These are phyloP conservation scores for Talaromyces stipitatus DNA, from an alignment of 495 filamentous ascomycete species.

Conservation along the genomic window DNA sequence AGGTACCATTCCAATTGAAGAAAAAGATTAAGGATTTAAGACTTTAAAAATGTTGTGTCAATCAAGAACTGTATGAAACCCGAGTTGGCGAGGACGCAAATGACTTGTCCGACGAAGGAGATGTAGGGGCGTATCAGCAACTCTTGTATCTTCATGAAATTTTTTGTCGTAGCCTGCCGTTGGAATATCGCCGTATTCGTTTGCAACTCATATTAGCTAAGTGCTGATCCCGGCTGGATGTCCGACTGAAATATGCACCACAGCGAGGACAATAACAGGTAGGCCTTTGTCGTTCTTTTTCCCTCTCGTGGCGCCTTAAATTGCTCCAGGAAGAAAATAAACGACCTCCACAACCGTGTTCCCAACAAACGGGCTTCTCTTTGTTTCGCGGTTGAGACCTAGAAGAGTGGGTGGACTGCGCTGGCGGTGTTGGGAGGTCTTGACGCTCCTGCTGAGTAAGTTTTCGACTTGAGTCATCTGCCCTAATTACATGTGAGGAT, in stretches of 20 bases:
- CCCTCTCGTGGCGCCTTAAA: background rate
- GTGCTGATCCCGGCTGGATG: background rate
- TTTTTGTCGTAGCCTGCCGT: background rate
- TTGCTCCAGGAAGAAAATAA: background rate
- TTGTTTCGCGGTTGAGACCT: background rate
- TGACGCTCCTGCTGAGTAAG: background rate
- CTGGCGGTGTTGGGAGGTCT: background rate
- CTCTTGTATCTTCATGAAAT: background rate
- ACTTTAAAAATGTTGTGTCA: too few species aligned
- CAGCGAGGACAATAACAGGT: background rate
- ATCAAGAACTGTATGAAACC: too few species aligned
- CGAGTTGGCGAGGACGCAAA: too few species aligned
- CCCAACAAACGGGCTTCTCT: background rate
- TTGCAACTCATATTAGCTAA: background rate
- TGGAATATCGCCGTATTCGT: background rate
- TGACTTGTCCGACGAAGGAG: too few species aligned
- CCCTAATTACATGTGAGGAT: background rate
- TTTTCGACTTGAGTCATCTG: background rate
- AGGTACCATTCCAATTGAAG: too few species aligned
- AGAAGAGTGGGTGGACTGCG: background rate
- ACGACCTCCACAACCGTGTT: background rate
- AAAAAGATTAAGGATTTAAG: too few species aligned
- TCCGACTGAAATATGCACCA: background rate
- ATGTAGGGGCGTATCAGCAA: background rate
- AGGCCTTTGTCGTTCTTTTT: background rate